Evolutionary conservation across 2,329 filamentous ascomycete species (phyloP).

Genomic region (Diaporthe sp.): DNA sequence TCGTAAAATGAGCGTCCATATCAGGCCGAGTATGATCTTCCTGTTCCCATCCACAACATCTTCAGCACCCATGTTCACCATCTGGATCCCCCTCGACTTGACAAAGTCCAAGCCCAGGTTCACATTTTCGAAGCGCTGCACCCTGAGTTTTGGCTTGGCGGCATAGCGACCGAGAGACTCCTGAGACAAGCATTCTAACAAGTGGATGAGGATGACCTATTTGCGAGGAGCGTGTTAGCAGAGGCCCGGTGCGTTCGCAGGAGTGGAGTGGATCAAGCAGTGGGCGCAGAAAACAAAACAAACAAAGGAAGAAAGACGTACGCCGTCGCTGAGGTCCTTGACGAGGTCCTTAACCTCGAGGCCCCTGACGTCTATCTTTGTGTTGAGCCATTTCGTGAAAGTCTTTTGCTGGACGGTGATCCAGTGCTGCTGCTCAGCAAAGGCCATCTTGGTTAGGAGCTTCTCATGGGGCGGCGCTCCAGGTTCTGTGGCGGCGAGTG

Average conservation of each 20-base stretch:
- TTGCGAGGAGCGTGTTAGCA: constrained; percentile 23
- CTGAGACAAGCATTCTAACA: constrained; percentile 94
- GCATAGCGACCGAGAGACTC: constrained; percentile 98
- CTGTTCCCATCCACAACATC: constrained; percentile 98
- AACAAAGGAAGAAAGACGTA: constrained; percentile 61
- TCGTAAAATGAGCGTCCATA: constrained; percentile 97
- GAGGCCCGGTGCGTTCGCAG: neutral
- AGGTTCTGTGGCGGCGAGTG: constrained; percentile 52
- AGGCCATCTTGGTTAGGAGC: constrained; percentile 71
- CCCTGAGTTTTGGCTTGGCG: constrained; percentile 93
- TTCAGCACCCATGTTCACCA: constrained; percentile 98
- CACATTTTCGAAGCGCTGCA: constrained; percentile 98
- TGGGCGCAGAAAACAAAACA: neutral
- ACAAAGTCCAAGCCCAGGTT: constrained; percentile 96
- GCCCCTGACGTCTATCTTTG: constrained; percentile 84
- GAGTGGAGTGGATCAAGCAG: constrained; percentile 21
- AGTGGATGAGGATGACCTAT: constrained; percentile 93
- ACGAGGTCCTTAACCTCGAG: constrained; percentile 90
- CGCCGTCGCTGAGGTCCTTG: constrained; percentile 91
- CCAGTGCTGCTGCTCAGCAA: constrained; percentile 75
- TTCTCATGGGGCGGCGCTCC: constrained; percentile 59
- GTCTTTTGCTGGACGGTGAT: constrained; percentile 96
- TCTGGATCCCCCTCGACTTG: constrained; percentile 84
- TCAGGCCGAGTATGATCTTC: constrained; percentile 96
- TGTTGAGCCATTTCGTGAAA: constrained; percentile 99